Percentiles rank a stretch among this genome's conserved stretches.
These are phyloP conservation scores for Exophiala aquamarina DNA, from an alignment of 2,329 filamentous ascomycete species.

Conservation along the genomic window DNA sequence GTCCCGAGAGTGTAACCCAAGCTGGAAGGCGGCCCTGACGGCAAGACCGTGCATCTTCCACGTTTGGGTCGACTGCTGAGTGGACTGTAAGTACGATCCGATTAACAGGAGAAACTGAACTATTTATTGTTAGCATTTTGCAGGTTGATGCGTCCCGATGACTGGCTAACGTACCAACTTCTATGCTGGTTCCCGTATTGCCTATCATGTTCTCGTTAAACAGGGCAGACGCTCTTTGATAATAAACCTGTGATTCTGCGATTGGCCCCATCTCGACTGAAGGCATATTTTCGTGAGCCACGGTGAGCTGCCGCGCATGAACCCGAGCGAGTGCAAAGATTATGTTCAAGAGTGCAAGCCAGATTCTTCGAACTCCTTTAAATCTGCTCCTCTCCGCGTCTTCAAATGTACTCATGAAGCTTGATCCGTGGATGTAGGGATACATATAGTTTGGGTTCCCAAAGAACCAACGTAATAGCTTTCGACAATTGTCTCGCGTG, in stretches of 20 bases:
- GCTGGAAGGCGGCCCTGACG: slow-evolving; percentile 51
- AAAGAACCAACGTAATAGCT: no score
- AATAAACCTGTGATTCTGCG: no score
- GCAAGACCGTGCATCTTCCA: slow-evolving; percentile 57
- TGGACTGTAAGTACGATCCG: slow-evolving; percentile 55
- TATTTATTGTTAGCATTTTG: slow-evolving; percentile 13
- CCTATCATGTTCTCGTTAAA: no score
- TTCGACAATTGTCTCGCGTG: no score
- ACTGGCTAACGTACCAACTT: no score
- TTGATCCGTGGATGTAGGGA: neutral
- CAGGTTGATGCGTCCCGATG: no score
- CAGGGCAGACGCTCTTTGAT: no score
- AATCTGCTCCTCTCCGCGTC: neutral
- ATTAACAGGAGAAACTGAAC: slow-evolving; percentile 53
- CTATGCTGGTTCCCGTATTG: no score
- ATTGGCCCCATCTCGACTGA: no score
- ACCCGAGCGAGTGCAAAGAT: slow-evolving; percentile 48
- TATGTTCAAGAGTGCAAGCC: slow-evolving; percentile 53
- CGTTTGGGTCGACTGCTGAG: slow-evolving; percentile 53
- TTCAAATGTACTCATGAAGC: neutral
- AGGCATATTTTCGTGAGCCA: no score
- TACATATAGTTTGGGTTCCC: no score
- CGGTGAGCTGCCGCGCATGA: slow-evolving; percentile 7
- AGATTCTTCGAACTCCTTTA: slow-evolving; percentile 27
- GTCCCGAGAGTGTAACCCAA: slow-evolving; percentile 52